Base-by-base conservation (phyloP, 176 grass and related monocot genomes). In the Metroxylon sagu region DNA sequence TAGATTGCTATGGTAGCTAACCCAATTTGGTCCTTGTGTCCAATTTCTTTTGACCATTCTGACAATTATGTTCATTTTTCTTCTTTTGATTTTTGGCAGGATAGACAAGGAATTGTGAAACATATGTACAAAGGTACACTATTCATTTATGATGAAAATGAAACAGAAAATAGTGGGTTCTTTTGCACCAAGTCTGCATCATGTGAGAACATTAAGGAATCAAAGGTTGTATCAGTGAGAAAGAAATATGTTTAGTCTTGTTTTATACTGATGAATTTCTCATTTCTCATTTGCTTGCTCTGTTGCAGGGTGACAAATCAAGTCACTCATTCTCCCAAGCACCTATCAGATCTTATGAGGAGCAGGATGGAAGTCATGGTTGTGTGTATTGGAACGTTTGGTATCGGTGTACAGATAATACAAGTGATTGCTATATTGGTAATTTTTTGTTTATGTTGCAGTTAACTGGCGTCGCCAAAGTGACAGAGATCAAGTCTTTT, bases 71-170 rank as follows among this genome's bases (percentile, higher is more conserved):
- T 18, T 14, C 25, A 49, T 25, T 60, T 69, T 68, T 53, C 18
- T 50, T 19, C 23, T 77, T 84, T 27, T 53, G 52, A 53, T 30
- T 55, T 49, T 80, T 69, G 75, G 39, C 87, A 98, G 93, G 93
- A 79, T 55, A 98, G 85, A 68, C 61, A 88, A 89, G 93, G 93
- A 64, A 70, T 83, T 50, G 84, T 98, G 55, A 98, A 88, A 65
- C 93, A 98, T 78, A 68, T 98, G 81, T 98, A 85, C 60, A 81
- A 77, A 66, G 93, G 93, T 57, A 77, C 73, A 74, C 75, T 98
- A n/a, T 98, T 98, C 60, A 83, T 98, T 35, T 73, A 74, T 78
- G 77, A 78, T 81, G 81, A 88, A 78, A 77, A 69, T 31, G 93
- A 92, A 83, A 80, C 70, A 48, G 79, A 92, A 26, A 91, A 88